Conservation (phyloP, 805 yeast species). For the Millerago galiae region DNA sequence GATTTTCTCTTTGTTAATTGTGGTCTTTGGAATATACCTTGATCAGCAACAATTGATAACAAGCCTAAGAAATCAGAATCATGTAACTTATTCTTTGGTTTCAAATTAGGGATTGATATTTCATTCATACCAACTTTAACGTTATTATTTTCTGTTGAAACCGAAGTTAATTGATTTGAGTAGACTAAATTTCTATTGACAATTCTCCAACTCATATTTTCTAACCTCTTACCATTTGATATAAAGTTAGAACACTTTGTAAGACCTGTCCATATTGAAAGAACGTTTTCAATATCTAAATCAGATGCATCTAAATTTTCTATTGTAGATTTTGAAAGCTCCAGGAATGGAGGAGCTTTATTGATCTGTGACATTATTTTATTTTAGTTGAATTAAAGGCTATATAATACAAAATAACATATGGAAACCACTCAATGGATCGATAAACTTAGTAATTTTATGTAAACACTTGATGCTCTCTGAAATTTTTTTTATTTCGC, state of each 20-base stretch:
- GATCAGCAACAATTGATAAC: slow-evolving; percentile 23
- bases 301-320: slow-evolving; percentile 22
- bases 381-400: not conserved
- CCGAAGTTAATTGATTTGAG: slow-evolving; percentile 9
- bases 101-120: slow-evolving; percentile 3
- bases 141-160: slow-evolving; percentile 1
- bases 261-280: slow-evolving; percentile 36
- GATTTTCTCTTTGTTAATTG: slow-evolving; percentile 18
- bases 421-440: not conserved
- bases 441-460: too few species aligned
- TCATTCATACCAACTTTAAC: slow-evolving; percentile 6
- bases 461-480: not conserved
- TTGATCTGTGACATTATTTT: slow-evolving; percentile 15
- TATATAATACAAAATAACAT: slow-evolving; percentile 1
- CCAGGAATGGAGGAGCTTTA: slow-evolving; percentile 26
- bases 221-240: slow-evolving; percentile 24
- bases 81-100: slow-evolving; percentile 18
- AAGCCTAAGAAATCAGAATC: slow-evolving; percentile 23
- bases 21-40: slow-evolving; percentile 16
- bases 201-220: slow-evolving; percentile 28
- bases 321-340: slow-evolving; percentile 22
- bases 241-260: slow-evolving; percentile 25
- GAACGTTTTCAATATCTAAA: slow-evolving; percentile 32
- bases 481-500: not conserved
- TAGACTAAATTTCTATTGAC: slow-evolving; percentile 24